Conservation (phyloP, 306 rosid genomes). For the Lathyrus sativus region DNA sequence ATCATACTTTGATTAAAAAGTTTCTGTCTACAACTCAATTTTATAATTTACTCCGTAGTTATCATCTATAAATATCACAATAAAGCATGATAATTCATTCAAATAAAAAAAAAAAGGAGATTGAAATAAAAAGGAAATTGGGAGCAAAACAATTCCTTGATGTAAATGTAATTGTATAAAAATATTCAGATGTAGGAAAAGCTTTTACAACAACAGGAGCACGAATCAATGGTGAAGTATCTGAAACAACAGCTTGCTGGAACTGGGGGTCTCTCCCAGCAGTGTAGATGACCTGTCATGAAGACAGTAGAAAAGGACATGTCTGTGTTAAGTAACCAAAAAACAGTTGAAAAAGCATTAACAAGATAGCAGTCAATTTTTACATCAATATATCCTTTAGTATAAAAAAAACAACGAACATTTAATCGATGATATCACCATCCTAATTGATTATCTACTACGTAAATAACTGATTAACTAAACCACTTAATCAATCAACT, state of each 20-base stretch:
- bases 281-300: constrained; percentile 83
- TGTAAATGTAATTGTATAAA: constrained; percentile 30
- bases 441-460: neutral
- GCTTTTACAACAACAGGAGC: constrained; percentile 77
- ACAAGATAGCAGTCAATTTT: constrained; percentile 2
- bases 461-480: neutral
- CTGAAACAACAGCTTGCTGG: constrained; percentile 69
- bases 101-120: constrained; percentile 16
- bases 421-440: neutral
- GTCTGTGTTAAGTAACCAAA: constrained; percentile 23
- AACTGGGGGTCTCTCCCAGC: constrained; percentile 86
- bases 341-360: constrained; percentile 17
- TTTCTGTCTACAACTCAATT: constrained; percentile 9
- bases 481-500: neutral
- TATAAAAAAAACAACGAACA: neutral
- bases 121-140: constrained; percentile 11
- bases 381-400: neutral
- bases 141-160: constrained; percentile 38
- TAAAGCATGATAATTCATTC: neutral
- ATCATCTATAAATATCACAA: constrained; percentile 2
- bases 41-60: constrained; percentile 1
- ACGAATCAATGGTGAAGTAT: constrained; percentile 66
- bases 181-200: constrained; percentile 21
- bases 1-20: neutral
- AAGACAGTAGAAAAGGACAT: constrained; percentile 37